Base-by-base conservation (phyloP, 106 monocot species). In the Iris macrosiphon region DNA sequence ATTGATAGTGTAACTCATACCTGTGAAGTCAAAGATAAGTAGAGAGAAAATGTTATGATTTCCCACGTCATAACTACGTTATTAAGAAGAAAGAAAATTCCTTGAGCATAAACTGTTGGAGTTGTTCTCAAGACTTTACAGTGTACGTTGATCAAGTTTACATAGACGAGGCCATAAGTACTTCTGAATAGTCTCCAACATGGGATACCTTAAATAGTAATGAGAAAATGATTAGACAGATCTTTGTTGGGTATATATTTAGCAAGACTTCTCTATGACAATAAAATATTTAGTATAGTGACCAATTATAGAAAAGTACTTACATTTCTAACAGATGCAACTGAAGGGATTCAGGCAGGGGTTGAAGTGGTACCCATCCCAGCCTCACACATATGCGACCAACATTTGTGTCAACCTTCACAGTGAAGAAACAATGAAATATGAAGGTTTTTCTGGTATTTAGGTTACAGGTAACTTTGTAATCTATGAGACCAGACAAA, bases 311-410 rank as follows among this genome's bases (percentile, higher is more conserved):
- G 30, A 30, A 38, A 29, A n/a, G 45, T 16, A 46, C 81, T 74
- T 64, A 89, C 88, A 95, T 44, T 52, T 95, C 94, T 63, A 95
- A 55, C 35, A 95, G 81, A 72, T 95, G 94, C 40, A 94, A 53
- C 55, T 89, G 88, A 68, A 89, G 75, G 29, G 94, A 88, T 73
- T 89, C 94, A 6, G 94, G 94, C 45, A 94, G 62, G 20, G 94
- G 88, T 52, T 94, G 81, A 57, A 94, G 78, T 25, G 94, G 94
- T 22, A 94, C 94, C 94, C 94, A 94, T 73, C 94, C 94, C 45
- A 94, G 64, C 65, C 94, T 84, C 40, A 94, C 94, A 62, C 87
- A 85, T 63, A 94, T 94, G 37, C 94, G 84, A 24, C 84, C 88
- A 53, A 94, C 94, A 63, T 94, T 94, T 28, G 94, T 98, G 58